Base-by-base conservation (phyloP, 768 basidiomycete genomes). In the Cystobasidium ongulense region DNA sequence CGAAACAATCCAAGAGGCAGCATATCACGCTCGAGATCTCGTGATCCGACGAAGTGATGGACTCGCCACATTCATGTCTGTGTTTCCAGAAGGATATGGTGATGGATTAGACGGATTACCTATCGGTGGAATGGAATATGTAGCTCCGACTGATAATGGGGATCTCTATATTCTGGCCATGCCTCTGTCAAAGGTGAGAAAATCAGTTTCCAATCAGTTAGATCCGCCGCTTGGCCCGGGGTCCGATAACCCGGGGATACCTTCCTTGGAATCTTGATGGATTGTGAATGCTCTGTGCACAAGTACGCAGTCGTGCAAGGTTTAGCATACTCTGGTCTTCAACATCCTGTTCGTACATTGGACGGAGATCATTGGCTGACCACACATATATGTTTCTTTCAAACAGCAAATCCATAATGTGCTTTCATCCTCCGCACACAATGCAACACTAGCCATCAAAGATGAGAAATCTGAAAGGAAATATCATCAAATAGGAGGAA, bases 161-260 rank as follows among this genome's bases (percentile, higher is more conserved):
- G 72, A 73, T 31, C 63, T 73, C 2, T 73, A 73, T 39, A 63
- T 73, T 21, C 63, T 73, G 2, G 72, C 72, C 18, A 73, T 73
- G 72, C 72, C 72, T 41, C 27, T 73, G 13, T 36, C 31, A 3
- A 73, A 73, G 65, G 65, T 67, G 63, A 64, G 43, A 10, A 33
- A n/a, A 41, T 41, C 57, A 15, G 13, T 29, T 59, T 59, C 25
- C 2, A 4, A 59, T 59, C 29, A 35, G 33, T 35, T 27, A 27
- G 25, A 27, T 59, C 57, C 57, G 25, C 57, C 57, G 57, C 13
- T 59, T 27, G 11, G 21, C 23, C 57, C 57, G 57, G 15, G 8
- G n/a, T 29, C 52, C 27, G 52, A 54, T 54, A 54, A 54, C 27
- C 8, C 7, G 8, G 2, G 57, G 57, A 35, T 35, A n/a, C n/a